A percentile compares a stretch with the other conserved stretches of the same genome.
These are phyloP conservation scores for Magnaporthales sp. DNA, from an alignment of 2,329 filamentous ascomycete genomes.

Conservation along the genomic window DNA sequence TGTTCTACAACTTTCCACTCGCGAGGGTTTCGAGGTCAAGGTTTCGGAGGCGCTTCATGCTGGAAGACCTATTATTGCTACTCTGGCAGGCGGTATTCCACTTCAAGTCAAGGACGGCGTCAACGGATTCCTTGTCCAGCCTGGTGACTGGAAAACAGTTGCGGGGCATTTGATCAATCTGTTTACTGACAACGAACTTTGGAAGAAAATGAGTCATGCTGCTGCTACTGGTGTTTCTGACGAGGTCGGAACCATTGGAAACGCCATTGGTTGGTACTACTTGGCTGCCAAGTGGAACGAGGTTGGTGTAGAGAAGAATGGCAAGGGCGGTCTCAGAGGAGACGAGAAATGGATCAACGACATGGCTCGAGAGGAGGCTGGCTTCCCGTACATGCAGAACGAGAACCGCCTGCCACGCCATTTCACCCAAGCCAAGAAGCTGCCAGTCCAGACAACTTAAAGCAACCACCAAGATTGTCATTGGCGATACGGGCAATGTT, in stretches of 20 bases:
- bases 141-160: constrained; percentile 61
- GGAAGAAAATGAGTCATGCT: constrained; percentile 56
- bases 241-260: constrained; percentile 74
- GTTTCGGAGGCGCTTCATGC: constrained; percentile 78
- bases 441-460: constrained; percentile 3
- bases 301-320: constrained; percentile 33
- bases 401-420: constrained; percentile 53
- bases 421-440: constrained; percentile 25
- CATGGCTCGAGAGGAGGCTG: constrained; percentile 58
- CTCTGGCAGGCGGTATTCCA: constrained; percentile 69
- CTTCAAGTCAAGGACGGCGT: constrained; percentile 65
- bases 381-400: constrained; percentile 43
- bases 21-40: constrained; percentile 81
- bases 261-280: constrained; percentile 69
- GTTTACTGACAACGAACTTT: constrained; percentile 56
- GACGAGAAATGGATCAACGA: constrained; percentile 65
- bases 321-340: constrained; percentile 39
- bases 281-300: constrained; percentile 59
- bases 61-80: constrained; percentile 69
- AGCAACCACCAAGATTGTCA: background rate
- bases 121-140: constrained; percentile 66
- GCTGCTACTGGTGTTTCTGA: constrained; percentile 63
- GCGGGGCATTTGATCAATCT: constrained; percentile 58
- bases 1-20: constrained; percentile 69
- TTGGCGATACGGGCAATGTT: background rate